Evolutionary conservation across 1,284 basidiomycete species (phyloP).

Genomic region (Microbotryomycetes sp.): DNA sequence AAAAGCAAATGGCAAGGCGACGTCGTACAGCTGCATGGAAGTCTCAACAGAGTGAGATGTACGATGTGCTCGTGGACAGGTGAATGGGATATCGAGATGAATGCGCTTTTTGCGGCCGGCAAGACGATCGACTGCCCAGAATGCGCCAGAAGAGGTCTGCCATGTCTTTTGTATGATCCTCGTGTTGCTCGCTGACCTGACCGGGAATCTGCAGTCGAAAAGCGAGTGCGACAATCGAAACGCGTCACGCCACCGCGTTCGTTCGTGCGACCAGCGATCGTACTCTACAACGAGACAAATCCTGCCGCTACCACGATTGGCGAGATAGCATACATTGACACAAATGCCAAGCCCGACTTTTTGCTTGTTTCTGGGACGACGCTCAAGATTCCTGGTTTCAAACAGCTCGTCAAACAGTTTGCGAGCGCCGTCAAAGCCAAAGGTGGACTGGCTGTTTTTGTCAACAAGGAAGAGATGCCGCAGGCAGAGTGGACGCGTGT

Average conservation of each 20-base stretch:
- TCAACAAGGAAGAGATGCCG: constrained; percentile 70
- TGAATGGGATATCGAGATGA: constrained; percentile 3
- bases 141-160: constrained; percentile 19
- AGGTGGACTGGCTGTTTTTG: constrained; percentile 69
- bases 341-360: constrained; percentile 70
- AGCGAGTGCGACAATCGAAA: constrained; percentile 68
- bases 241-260: constrained; percentile 67
- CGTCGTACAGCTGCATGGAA: constrained; percentile 21
- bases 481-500: constrained; percentile 74
- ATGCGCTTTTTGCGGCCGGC: constrained; percentile 1
- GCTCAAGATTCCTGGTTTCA: constrained; percentile 87
- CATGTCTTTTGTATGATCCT: background rate
- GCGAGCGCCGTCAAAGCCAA: constrained; percentile 60
- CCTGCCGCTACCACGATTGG: constrained; percentile 82
- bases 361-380: constrained; percentile 94
- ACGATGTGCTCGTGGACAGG: constrained; percentile 20
- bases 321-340: constrained; percentile 61
- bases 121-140: constrained; percentile 16
- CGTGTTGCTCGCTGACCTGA: background rate
- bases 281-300: constrained; percentile 72
- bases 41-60: constrained; percentile 15
- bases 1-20: constrained; percentile 22
- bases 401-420: constrained; percentile 88
- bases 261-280: constrained; percentile 70
- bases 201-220: constrained; percentile 50